phyloP scores from a whole-genome alignment of 164 flowering plant genomes.

The Paratinospora sagittata region DNA sequence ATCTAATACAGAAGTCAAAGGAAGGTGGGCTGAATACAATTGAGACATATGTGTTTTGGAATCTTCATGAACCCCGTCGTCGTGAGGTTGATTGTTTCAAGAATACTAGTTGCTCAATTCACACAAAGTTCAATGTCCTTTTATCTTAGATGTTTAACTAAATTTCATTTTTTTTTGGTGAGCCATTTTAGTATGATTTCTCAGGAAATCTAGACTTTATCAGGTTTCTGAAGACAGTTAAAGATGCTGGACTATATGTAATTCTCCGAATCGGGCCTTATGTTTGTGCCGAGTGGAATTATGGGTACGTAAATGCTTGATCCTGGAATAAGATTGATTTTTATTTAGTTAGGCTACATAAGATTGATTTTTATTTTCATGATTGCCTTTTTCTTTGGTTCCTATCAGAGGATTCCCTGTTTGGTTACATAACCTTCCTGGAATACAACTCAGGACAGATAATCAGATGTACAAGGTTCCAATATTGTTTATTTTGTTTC shows the following conservation, averaged over 20 bases:
- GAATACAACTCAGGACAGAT: conserved; percentile 5
- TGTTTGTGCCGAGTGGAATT: conserved; percentile 10
- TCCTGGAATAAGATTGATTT: background rate
- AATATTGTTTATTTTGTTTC: background rate
- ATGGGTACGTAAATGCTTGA: conserved; percentile 38
- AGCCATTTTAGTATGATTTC: conserved; percentile 43
- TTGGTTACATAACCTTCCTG: conserved; percentile 14
- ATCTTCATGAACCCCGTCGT: conserved; percentile 5
- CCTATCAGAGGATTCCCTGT: conserved; percentile 13
- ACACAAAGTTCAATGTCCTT: background rate
- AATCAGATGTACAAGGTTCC: conserved; percentile 3
- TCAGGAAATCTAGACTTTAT: conserved; percentile 45
- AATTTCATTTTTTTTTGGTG: too few relatives aligned
- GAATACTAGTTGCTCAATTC: background rate
- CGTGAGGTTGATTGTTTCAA: conserved; percentile 1
- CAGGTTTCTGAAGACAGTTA: conserved; percentile 47
- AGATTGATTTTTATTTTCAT: background rate
- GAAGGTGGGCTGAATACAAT: conserved; percentile 8
- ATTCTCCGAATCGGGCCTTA: conserved; percentile 53
- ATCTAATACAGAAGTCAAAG: conserved; percentile 5
- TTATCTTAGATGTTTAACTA: background rate
- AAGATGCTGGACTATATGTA: conserved; percentile 47
- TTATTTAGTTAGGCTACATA: background rate
- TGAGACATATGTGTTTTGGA: conserved; percentile 10
- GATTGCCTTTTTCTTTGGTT: too few relatives aligned